These are phyloP conservation scores for Chalaropsis thielavioides DNA, from an alignment of 2,329 filamentous ascomycete species.

Conservation along the genomic window DNA sequence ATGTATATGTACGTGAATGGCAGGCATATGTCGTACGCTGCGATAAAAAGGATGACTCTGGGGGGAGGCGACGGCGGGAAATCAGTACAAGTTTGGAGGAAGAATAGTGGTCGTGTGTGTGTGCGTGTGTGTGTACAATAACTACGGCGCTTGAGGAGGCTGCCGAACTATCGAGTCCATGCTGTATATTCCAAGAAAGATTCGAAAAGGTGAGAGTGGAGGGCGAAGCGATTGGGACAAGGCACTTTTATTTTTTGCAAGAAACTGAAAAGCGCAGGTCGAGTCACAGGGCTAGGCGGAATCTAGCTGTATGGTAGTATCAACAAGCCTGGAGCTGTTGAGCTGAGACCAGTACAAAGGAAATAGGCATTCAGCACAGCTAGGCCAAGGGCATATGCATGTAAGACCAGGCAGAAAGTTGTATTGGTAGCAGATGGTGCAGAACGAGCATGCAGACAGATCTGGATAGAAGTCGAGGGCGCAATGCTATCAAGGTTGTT, in stretches of 20 bases:
- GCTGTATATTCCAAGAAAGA: conserved; percentile 13
- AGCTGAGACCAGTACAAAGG: not conserved
- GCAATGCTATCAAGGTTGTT: no score
- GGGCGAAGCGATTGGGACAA: not conserved
- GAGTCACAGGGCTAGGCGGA: not conserved
- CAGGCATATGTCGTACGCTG: not conserved
- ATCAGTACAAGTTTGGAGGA: not conserved
- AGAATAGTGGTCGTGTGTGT: not conserved
- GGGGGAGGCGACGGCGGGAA: not conserved
- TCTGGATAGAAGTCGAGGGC: not conserved
- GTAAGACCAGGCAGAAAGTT: conserved; percentile 10
- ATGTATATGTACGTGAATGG: not conserved
- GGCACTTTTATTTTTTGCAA: not conserved
- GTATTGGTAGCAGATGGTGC: not conserved
- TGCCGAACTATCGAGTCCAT: conserved; percentile 15
- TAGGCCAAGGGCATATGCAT: conserved; percentile 8
- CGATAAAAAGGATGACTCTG: not conserved
- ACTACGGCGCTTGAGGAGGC: conserved; percentile 9
- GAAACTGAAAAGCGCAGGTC: not conserved
- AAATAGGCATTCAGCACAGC: conserved; percentile 5
- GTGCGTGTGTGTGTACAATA: not conserved
- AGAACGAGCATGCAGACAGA: not conserved
- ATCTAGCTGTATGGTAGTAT: not conserved
- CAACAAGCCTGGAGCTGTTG: not conserved
- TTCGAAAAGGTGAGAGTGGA: conserved; percentile 14